These are phyloP conservation scores for Aspergillus arachidicola DNA, from an alignment of 2,329 filamentous ascomycete genomes.

Conservation along the genomic window DNA sequence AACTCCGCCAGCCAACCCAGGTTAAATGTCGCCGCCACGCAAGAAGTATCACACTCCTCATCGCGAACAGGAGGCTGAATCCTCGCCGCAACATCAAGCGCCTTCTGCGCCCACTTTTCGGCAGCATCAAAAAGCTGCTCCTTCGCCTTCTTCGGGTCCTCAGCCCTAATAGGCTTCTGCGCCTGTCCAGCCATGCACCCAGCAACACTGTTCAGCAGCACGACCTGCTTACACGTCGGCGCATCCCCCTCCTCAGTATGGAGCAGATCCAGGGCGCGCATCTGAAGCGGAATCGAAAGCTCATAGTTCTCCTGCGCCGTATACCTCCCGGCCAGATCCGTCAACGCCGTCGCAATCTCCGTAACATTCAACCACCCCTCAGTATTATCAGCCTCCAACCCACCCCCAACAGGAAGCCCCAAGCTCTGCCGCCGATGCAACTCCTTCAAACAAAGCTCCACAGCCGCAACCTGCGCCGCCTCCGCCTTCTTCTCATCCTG, in stretches of 20 bases:
- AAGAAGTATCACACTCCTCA: conserved; percentile 80
- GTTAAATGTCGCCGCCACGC: conserved; percentile 82
- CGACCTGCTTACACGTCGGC: conserved; percentile 73
- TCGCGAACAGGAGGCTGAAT: conserved; percentile 69
- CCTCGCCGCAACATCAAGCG: conserved; percentile 66
- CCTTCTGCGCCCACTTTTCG: conserved; percentile 76
- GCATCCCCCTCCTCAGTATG: conserved; percentile 46
- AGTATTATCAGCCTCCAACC: conserved; percentile 42
- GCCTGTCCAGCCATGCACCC: conserved; percentile 49
- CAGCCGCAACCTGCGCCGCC: conserved; percentile 74
- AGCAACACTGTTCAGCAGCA: conserved; percentile 65
- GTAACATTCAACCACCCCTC: conserved; percentile 41
- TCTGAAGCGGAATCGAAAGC: conserved; percentile 80
- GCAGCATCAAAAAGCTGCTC: conserved; percentile 69
- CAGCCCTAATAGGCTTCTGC: conserved; percentile 31
- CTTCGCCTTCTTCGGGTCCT: conserved; percentile 52
- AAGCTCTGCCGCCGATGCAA: conserved; percentile 67
- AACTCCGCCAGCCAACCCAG: conserved; percentile 82
- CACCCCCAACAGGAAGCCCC: conserved; percentile 69
- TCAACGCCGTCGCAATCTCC: conserved; percentile 38
- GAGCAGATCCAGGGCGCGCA: conserved; percentile 77
- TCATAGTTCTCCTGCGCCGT: conserved; percentile 73
- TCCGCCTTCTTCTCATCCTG: conserved; percentile 74
- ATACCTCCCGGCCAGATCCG: conserved; percentile 76
- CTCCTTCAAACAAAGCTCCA: conserved; percentile 78